Percentiles rank a stretch among this genome's conserved stretches.
Conservation (phyloP, 2,329 filamentous ascomycete species). For the Botrytis sinoallii region DNA sequence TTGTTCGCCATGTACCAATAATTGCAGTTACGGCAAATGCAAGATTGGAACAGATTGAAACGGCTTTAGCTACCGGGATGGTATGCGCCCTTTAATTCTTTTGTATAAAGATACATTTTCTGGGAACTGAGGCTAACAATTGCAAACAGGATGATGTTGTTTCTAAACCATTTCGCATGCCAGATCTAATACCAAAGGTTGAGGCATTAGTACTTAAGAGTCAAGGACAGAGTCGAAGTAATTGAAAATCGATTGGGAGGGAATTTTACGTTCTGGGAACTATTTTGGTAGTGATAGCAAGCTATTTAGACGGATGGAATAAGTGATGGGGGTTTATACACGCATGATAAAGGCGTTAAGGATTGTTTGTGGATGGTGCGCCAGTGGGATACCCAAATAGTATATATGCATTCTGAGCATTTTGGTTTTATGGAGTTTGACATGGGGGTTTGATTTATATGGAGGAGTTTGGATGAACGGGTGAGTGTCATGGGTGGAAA, state of each 20-base stretch:
- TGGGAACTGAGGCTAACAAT: slow-evolving; percentile 24
- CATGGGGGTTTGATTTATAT: neutral
- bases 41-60: slow-evolving; percentile 68
- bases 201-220: slow-evolving; percentile 43
- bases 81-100: slow-evolving; percentile 44
- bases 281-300: neutral
- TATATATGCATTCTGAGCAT: neutral
- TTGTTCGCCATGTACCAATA: slow-evolving; percentile 67
- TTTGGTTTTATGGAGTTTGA: neutral
- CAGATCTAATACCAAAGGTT: slow-evolving; percentile 67
- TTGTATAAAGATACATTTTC: neutral
- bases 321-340: neutral
- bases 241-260: neutral
- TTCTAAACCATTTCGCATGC: slow-evolving; percentile 75
- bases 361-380: neutral
- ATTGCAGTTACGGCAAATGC: slow-evolving; percentile 84
- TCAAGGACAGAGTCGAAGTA: neutral
- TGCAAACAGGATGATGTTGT: slow-evolving; percentile 65
- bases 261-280: neutral
- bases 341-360: neutral
- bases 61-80: slow-evolving; percentile 69
- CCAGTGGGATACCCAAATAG: neutral
- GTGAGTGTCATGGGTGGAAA: neutral
- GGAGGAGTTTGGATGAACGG: neutral
- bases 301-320: neutral